Percentiles rank a stretch among this genome's conserved stretches.
These are phyloP conservation scores for Pestalotiopsis sp. DNA, from an alignment of 2,329 filamentous ascomycete species.

Conservation along the genomic window DNA sequence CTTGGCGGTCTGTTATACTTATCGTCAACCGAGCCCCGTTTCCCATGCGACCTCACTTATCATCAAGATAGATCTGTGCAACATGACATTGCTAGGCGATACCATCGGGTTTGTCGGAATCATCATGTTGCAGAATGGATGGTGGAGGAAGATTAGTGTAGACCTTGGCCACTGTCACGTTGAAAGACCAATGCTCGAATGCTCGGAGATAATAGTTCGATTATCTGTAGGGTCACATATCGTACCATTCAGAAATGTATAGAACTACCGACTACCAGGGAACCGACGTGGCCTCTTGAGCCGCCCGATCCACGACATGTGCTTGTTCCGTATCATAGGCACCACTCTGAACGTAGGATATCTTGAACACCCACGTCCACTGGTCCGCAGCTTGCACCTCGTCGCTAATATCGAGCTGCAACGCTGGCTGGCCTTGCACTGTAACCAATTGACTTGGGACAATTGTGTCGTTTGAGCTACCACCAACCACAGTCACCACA, in stretches of 20 bases:
- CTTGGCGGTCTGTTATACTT: background rate
- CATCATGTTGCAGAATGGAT: background rate
- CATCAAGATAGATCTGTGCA: background rate
- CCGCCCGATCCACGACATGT: background rate
- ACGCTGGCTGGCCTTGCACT: constrained; percentile 15
- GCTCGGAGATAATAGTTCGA: background rate
- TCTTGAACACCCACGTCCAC: constrained; percentile 19
- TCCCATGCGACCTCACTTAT: background rate
- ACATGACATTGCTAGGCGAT: background rate
- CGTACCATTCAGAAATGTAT: background rate
- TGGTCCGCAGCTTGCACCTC: constrained; percentile 25
- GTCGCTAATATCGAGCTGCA: constrained; percentile 21
- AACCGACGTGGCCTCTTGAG: background rate
- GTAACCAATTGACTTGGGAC: constrained; percentile 25
- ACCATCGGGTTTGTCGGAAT: background rate
- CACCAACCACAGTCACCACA: constrained; percentile 44
- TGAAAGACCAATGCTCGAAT: too few species aligned
- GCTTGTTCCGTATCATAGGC: background rate
- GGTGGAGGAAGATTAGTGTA: background rate
- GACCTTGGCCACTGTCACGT: too few species aligned
- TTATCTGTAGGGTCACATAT: background rate
- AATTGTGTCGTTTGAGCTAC: constrained; percentile 26
- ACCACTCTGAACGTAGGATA: background rate
- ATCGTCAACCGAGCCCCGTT: background rate
- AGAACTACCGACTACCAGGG: background rate